Percentiles rank a stretch among this genome's conserved stretches.
Conservation (phyloP, 306 rosid species). For the Lupinus albus region DNA sequence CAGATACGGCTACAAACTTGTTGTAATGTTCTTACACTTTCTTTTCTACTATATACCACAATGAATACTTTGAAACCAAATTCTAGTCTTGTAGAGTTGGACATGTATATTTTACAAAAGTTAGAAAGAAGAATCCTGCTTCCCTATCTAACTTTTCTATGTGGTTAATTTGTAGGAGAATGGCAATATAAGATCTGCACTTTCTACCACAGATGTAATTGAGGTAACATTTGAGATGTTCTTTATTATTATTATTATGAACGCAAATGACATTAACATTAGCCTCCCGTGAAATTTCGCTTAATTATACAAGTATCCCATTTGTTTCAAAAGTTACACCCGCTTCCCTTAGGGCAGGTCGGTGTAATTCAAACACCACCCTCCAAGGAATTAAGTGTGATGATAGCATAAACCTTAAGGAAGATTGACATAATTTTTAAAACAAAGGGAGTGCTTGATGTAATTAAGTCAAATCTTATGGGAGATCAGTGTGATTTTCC, state of each 20-base stretch:
- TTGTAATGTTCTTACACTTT: constrained; percentile 61
- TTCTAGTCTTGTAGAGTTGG: neutral
- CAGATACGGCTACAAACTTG: constrained; percentile 96
- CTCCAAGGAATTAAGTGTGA: neutral
- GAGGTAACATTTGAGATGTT: constrained; percentile 57
- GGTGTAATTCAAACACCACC: neutral
- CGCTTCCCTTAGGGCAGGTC: neutral
- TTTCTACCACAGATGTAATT: constrained; percentile 73
- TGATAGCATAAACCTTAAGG: too few relatives aligned
- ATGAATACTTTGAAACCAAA: neutral
- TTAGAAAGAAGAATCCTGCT: neutral
- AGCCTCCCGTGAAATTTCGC: neutral
- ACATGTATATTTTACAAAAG: too few relatives aligned
- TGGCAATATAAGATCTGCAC: constrained; percentile 74
- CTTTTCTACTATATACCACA: constrained; percentile 21
- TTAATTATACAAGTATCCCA: neutral
- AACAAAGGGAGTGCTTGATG: too few relatives aligned
- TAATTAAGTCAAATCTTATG: too few relatives aligned
- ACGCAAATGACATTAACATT: neutral
- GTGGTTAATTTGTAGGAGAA: constrained; percentile 63
- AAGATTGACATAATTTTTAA: too few relatives aligned
- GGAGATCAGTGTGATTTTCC: too few relatives aligned
- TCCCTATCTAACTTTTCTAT: constrained; percentile 10
- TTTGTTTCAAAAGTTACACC: neutral
- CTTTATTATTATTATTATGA: too few relatives aligned